Conservation (phyloP, 1,284 basidiomycete species). For the Golubevia pallescens region DNA sequence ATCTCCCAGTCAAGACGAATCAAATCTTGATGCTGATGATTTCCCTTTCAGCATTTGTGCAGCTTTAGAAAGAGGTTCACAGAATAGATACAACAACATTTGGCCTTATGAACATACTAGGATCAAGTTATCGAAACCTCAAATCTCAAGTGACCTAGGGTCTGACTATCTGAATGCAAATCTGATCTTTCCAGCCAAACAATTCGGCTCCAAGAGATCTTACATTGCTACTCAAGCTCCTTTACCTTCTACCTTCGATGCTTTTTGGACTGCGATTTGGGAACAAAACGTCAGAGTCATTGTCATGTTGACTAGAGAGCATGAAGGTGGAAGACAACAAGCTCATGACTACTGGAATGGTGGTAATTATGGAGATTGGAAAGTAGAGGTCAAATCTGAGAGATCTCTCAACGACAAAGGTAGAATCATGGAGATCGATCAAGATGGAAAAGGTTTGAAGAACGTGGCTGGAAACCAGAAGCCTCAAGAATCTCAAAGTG, state of each 20-base stretch:
- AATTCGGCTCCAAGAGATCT: slow-evolving; percentile 31
- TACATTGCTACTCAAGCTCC: slow-evolving; percentile 98
- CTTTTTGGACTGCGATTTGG: slow-evolving; percentile 84
- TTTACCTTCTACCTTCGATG: slow-evolving; percentile 82
- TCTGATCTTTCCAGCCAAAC: slow-evolving; percentile 37
- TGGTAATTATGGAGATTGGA: slow-evolving; percentile 70
- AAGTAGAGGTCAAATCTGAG: slow-evolving; percentile 26
- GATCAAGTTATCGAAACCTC: slow-evolving; percentile 33
- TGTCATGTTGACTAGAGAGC: slow-evolving; percentile 85
- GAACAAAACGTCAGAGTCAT: slow-evolving; percentile 70
- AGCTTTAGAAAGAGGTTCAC: slow-evolving; percentile 56
- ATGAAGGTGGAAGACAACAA: slow-evolving; percentile 86
- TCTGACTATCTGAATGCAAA: slow-evolving; percentile 58
- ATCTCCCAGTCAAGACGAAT: neutral
- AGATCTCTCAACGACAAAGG: slow-evolving; percentile 17
- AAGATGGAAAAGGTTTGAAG: slow-evolving; percentile 11
- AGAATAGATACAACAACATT: slow-evolving; percentile 63
- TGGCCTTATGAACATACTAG: slow-evolving; percentile 64
- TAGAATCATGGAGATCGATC: slow-evolving; percentile 7
- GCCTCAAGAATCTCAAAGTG: slow-evolving; percentile 24
- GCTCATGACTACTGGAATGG: slow-evolving; percentile 90
- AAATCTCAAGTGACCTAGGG: slow-evolving; percentile 23
- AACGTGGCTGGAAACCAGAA: slow-evolving; percentile 20
- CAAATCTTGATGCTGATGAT: neutral
- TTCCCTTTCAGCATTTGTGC: slow-evolving; percentile 63